Conservation (phyloP, 2,329 filamentous ascomycete species). For the Ceratocystis papillata region DNA sequence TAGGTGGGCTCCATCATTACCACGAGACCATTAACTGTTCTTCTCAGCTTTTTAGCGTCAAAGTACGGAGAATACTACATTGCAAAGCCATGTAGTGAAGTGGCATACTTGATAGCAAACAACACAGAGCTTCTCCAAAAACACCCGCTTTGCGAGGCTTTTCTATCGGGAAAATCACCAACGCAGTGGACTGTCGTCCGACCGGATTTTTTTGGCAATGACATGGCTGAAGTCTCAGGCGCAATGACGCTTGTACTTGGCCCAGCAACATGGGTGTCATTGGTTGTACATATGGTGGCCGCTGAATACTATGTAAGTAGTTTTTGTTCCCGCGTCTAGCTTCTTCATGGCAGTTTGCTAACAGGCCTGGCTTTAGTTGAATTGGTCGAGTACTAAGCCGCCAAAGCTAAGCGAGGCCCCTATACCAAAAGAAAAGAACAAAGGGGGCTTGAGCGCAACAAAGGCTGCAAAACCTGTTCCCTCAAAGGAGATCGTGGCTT, state of each 20-base stretch:
- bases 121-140: conserved; percentile 1
- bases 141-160: conserved; percentile 14
- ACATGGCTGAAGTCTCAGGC: conserved; percentile 6
- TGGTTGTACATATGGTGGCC: not conserved
- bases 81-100: conserved; percentile 12
- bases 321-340: not conserved
- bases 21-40: not conserved
- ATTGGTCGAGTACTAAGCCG: not conserved
- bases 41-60: not conserved
- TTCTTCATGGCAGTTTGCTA: not conserved
- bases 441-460: not conserved
- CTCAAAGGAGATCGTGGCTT: not conserved
- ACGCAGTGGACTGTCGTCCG: conserved; percentile 7
- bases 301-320: conserved; percentile 16
- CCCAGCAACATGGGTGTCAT: conserved; percentile 6
- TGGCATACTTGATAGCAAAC: conserved; percentile 17
- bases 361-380: conserved; percentile 4
- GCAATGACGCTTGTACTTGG: conserved; percentile 5
- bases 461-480: not conserved
- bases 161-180: conserved; percentile 6
- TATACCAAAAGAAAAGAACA: not conserved
- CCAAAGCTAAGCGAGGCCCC: not conserved
- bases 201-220: not conserved
- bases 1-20: conserved; percentile 9
- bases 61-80: conserved; percentile 9